Conservation (phyloP, 352 stramenopile species). For the Globisporangium megalacanthum region DNA sequence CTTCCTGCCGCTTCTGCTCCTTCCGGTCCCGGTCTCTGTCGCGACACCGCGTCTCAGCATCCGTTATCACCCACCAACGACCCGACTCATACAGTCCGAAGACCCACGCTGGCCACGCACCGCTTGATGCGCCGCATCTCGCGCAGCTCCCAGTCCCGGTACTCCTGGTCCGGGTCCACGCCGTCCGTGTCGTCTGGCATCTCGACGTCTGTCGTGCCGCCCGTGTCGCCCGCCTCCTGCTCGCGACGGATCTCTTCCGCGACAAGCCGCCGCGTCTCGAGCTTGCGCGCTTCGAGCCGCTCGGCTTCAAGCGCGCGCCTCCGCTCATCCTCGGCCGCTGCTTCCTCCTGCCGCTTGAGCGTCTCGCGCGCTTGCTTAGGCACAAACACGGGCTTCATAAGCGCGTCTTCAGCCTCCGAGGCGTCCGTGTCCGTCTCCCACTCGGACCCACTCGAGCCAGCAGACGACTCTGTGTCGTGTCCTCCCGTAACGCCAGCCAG, state of each 20-base stretch:
- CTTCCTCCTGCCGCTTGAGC: constrained; percentile 73
- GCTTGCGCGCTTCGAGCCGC: constrained; percentile 40
- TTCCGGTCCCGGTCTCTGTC: constrained; percentile 77
- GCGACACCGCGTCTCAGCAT: not conserved
- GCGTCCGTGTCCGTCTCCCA: constrained; percentile 82
- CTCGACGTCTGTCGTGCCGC: constrained; percentile 64
- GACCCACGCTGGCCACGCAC: constrained; percentile 16
- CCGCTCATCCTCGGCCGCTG: constrained; percentile 68
- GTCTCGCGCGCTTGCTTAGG: constrained; percentile 86
- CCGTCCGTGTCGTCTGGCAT: constrained; percentile 90
- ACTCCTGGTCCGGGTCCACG: constrained; percentile 87
- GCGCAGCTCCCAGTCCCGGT: constrained; percentile 91
- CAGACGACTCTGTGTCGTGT: constrained; percentile 30
- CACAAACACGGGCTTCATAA: constrained; percentile 92
- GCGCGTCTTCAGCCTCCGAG: constrained; percentile 55
- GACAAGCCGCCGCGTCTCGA: constrained; percentile 68
- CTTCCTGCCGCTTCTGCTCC: constrained; percentile 76
- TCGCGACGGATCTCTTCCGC: constrained; percentile 71
- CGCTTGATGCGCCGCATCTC: constrained; percentile 92
- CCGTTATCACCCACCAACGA: too few species aligned
- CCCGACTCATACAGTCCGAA: too few species aligned
- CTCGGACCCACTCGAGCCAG: constrained; percentile 49
- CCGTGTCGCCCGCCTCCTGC: constrained; percentile 40
- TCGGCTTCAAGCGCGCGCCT: constrained; percentile 45
- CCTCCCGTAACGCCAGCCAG: not conserved